These are phyloP conservation scores for Trichoderma arundinaceum DNA, from an alignment of 2,329 filamentous ascomycete genomes.

Conservation along the genomic window DNA sequence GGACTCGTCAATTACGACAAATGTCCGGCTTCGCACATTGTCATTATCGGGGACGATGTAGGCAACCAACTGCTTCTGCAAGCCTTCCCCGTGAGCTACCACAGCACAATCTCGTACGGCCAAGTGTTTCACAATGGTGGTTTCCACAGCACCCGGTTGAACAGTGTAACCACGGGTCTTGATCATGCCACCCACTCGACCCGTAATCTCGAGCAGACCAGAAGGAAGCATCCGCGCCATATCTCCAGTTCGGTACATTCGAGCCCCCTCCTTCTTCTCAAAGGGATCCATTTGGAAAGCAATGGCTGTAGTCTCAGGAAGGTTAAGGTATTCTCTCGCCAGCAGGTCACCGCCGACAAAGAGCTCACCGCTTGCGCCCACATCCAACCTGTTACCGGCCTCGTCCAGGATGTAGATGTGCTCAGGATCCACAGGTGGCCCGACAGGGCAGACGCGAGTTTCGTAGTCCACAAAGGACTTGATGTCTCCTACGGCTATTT, in stretches of 20 bases:
- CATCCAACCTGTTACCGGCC: constrained; percentile 65
- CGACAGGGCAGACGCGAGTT: constrained; percentile 73
- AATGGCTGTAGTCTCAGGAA: constrained; percentile 76
- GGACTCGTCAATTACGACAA: constrained; percentile 69
- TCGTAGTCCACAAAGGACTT: constrained; percentile 68
- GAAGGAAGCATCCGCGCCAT: constrained; percentile 69
- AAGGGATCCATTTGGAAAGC: constrained; percentile 73
- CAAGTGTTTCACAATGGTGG: constrained; percentile 70
- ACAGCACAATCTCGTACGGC: constrained; percentile 76
- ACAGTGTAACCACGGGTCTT: constrained; percentile 81
- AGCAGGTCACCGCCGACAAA: constrained; percentile 76
- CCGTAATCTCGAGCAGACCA: constrained; percentile 75
- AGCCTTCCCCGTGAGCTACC: constrained; percentile 73
- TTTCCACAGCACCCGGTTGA: constrained; percentile 77
- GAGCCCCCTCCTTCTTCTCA: constrained; percentile 60
- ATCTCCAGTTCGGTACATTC: constrained; percentile 79
- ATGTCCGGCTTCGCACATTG: constrained; percentile 60
- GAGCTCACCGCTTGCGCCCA: constrained; percentile 71
- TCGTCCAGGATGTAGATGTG: constrained; percentile 77
- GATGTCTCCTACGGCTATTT: constrained; percentile 79
- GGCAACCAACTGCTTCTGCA: constrained; percentile 76
- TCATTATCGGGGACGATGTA: constrained; percentile 75
- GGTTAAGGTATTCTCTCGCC: constrained; percentile 78
- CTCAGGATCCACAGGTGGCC: constrained; percentile 69
- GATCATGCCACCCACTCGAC: constrained; percentile 79